These are phyloP conservation scores for Beauveria pseudobassiana DNA, from an alignment of 2,329 filamentous ascomycete species.

Conservation along the genomic window DNA sequence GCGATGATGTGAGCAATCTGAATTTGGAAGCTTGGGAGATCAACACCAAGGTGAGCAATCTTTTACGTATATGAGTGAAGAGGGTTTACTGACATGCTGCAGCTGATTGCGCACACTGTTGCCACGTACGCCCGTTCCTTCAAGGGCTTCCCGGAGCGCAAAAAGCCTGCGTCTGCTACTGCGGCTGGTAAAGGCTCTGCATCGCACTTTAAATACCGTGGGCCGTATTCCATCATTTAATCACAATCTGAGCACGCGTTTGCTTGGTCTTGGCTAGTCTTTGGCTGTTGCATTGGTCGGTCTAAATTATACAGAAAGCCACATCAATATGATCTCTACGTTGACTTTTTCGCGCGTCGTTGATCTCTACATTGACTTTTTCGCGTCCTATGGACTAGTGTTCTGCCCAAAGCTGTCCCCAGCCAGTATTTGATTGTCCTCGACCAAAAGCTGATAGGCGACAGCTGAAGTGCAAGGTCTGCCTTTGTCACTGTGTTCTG, in stretches of 20 bases:
- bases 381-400: neutral
- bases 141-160: conserved; percentile 54
- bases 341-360: neutral
- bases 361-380: neutral
- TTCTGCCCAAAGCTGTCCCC: neutral
- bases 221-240: neutral
- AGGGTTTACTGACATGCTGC: neutral
- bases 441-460: neutral
- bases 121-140: conserved; percentile 61
- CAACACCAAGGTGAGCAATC: conserved; percentile 46
- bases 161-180: neutral
- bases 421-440: too few species aligned
- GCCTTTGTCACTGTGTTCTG: neutral
- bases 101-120: conserved; percentile 65
- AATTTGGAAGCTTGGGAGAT: conserved; percentile 53
- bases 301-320: neutral
- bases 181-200: neutral
- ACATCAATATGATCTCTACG: neutral
- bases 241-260: neutral
- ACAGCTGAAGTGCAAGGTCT: neutral
- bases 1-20: conserved; percentile 51
- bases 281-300: neutral
- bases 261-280: neutral
- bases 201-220: conserved; percentile 1
- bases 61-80: neutral